A percentile compares a stretch with the other conserved stretches of the same genome.
Evolutionary conservation across 1,284 basidiomycete species (phyloP).

Genomic region (Ganoderma sinense): DNA sequence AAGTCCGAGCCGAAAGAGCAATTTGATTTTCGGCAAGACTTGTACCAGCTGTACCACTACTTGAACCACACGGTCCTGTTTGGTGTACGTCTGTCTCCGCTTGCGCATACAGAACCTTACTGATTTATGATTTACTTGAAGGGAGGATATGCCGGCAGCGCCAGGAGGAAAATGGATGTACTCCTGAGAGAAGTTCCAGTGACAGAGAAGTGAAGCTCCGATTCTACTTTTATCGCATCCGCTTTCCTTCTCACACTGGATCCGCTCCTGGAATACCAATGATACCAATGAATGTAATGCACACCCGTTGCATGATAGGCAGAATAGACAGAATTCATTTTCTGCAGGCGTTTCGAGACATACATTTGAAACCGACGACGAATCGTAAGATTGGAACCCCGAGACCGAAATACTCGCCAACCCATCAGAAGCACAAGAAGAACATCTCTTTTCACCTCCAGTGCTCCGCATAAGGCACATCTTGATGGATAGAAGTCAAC

Average conservation of each 20-base stretch:
- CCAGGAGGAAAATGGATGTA: conserved; percentile 61
- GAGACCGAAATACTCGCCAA: background rate
- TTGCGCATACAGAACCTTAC: background rate
- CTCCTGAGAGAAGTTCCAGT: conserved; percentile 47
- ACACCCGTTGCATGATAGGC: background rate
- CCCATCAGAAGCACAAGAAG: background rate
- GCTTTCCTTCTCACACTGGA: background rate
- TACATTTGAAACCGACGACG: conserved; percentile 1
- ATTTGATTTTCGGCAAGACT: conserved; percentile 72
- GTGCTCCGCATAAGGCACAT: background rate
- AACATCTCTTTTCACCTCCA: conserved; percentile 16
- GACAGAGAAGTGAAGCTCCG: conserved; percentile 5
- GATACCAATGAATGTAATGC: no score
- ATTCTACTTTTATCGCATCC: background rate
- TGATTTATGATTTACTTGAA: conserved; percentile 14
- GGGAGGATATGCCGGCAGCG: conserved; percentile 66
- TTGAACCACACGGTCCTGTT: conserved; percentile 84
- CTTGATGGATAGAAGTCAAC: conserved; percentile 1
- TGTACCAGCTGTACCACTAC: conserved; percentile 91
- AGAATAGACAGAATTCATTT: background rate
- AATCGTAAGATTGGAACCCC: background rate
- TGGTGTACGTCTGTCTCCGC: conserved; percentile 50
- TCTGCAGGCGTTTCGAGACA: background rate
- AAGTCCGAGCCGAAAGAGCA: conserved; percentile 74
- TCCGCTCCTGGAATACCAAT: background rate